phyloP scores from a whole-genome alignment of 192 early-diverging fungal species.

The Polychytrium aggregatum region DNA sequence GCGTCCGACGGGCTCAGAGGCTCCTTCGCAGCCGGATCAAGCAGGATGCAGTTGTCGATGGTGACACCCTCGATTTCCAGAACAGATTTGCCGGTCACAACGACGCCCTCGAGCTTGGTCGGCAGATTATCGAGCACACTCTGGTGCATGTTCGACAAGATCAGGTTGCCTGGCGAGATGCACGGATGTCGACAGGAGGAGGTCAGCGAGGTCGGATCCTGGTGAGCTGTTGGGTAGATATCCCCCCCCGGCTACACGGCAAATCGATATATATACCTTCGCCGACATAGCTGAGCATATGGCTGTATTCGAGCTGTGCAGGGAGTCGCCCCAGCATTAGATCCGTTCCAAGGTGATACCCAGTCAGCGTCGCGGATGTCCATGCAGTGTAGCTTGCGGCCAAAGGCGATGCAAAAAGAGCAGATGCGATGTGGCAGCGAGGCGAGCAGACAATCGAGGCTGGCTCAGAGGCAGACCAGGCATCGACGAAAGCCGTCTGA shows the following conservation, averaged over 20 bases:
- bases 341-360: neutral
- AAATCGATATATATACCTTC: no score
- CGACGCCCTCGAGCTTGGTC: no score
- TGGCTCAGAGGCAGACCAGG: neutral
- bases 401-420: neutral
- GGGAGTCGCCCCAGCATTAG: slow-evolving; percentile 5
- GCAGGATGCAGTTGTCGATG: slow-evolving; percentile 49
- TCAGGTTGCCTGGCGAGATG: slow-evolving; percentile 13
- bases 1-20: slow-evolving; percentile 53
- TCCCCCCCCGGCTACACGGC: no score
- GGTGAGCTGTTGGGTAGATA: no score
- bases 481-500: neutral
- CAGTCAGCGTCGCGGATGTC: neutral
- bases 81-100: slow-evolving; percentile 10
- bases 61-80: slow-evolving; percentile 28
- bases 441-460: neutral
- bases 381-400: neutral
- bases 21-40: slow-evolving; percentile 54
- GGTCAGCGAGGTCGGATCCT: slow-evolving; percentile 48
- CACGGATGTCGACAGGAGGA: slow-evolving; percentile 35
- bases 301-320: slow-evolving; percentile 54
- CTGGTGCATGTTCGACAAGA: neutral
- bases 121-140: no score
- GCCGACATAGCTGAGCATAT: slow-evolving; percentile 56
- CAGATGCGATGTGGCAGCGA: neutral